Evolutionary conservation across 495 filamentous ascomycete species (phyloP), one percentile per base, ranked within the genome.

Genomic region (Neurospora africana): DNA sequence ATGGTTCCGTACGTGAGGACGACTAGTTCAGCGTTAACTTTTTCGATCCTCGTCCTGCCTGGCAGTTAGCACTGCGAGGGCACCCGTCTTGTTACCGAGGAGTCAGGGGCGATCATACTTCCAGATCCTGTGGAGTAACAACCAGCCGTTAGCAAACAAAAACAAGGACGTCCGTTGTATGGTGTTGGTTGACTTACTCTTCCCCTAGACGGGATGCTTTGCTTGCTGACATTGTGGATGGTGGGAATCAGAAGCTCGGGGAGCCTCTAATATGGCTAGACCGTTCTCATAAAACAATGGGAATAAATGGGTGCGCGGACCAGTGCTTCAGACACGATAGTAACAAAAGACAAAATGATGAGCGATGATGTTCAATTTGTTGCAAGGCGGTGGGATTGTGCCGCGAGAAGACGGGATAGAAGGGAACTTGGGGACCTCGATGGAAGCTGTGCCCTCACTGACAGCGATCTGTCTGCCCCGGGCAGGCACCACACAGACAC

Each of bases 1-100:
- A 99, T 97, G 17, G 96, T 98, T 73, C 95, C 95, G 79, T 99
- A 99, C 47, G 95, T 99, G 77, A 99, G 87, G 72, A 95, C 97
- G 27, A 99, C 95, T 74, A 99, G 87, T 82, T 99, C 95, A 68
- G 95, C 93, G 82, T 97, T 90, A 78, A 90, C 88, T 79, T 90
- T 90, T 76, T 90, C 88, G 70, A 90, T 86, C 73, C 90, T 85
- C 75, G 89, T 90, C 80, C 88, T 91, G 65, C 1, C 61, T 61
- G 68, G 33, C 8, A 40, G 70, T 72, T 65, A 76, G 76, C 71
- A 53, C 38, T 27, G 65, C 61, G 36, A 33, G n/a, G 6, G 33
- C 36, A 37, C n/a, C n/a, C n/a, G n/a, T 33, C 23, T 33, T 61
- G 27, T 27, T 33, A 27, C 8, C 53, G 53, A 9, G 30, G 43